Base-by-base conservation (phyloP, 2,329 filamentous ascomycete genomes). In the Microdochium bolleyi region DNA sequence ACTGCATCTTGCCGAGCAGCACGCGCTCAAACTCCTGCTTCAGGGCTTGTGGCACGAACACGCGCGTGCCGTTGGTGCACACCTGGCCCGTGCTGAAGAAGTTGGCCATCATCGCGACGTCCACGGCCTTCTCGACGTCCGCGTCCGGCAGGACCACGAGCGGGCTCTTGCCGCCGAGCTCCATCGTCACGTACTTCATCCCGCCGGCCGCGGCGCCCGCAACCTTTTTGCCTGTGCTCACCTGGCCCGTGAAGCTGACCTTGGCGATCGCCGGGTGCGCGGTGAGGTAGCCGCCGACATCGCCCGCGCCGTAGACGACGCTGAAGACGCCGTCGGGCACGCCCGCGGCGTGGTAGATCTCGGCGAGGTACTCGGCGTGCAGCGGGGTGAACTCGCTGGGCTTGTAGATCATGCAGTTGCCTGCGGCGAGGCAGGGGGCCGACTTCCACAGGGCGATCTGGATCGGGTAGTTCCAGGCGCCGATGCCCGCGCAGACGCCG, bases 111-210 rank as follows among this genome's bases (percentile, higher is more conserved):
- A 95, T 92, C 57, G 89, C 90, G 27, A 89, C 87, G 62, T 95
- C 86, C 32, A 89, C 91, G n/a, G 91, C 91, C 61, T 83, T 82
- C 48, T 89, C 84, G 21, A 92, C 69, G 51, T 89, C 82, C 16
- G 87, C 88, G 62, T 95, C 90, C 1, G 88, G 88, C 1, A 95
- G 81, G 49, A 96, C 77, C 50, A 96, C 75, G 44, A 90, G 75
- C 0, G 90, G 88, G 55, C 85, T 90, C 73, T 95, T 95, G 50
- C 91, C 91, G 52, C 91, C 91, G 0, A 95, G 79, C 71, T 96
- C 91, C 87, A 95, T 92, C 21, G 91, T 95, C 49, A 94, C 85
- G 64, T 91, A 90, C 71, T 95, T 95, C 87, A 95, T 91, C 60
- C 81, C 82, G 30, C 81, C 82, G 1, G 87, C 85, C 2, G 90